Evolutionary conservation across 2,329 filamentous ascomycete genomes (phyloP), one percentile per base, ranked within the genome.

Genomic region (Sordariomycetes sp.): DNA sequence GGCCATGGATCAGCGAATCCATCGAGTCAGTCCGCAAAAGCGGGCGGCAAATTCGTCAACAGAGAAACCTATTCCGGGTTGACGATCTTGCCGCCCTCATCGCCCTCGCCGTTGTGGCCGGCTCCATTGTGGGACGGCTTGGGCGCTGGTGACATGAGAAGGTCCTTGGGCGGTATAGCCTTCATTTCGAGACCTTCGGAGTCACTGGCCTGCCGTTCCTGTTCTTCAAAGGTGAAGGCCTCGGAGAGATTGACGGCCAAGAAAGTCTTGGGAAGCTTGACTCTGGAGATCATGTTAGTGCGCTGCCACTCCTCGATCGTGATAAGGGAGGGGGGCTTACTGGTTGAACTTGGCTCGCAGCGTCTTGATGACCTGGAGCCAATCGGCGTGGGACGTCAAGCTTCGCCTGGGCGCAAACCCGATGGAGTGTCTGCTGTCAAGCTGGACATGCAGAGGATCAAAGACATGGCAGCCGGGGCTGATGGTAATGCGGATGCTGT

Each of bases 351-450:
- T 96, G 32, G 85, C 90, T 44, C 88, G 78, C 42, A 98, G 65
- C 2, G 88, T 96, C 61, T 94, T 88, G 45, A 98, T 85, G n/a
- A 98, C 85, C 48, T 90, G 77, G 60, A 93, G 90, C 90, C 92
- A 98, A 57, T 98, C 86, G 24, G 79, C 79, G 59, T 98, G 93
- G 3, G 85, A 75, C 4, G 90, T 96, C 48, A 98, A 64, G 52
- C 86, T 93, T 41, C 92, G 73, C 42, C 88, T 72, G n/a, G 86
- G 87, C 6, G 90, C 86, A 54, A 85, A 94, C 26, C 90, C 88
- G 48, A 98, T 98, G 57, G 87, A 93, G 57, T 98, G 92, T 48
- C 92, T 86, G 47, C 85, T 92, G 57, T 98, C 92, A 19, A 98
- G 76, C 63, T 94, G 87, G 44, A 98, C 88, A 54, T 98, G 90